Percentiles rank a stretch among this genome's conserved stretches.
Conservation (phyloP, 176 grass and related monocot genomes). For the Zea mays region DNA sequence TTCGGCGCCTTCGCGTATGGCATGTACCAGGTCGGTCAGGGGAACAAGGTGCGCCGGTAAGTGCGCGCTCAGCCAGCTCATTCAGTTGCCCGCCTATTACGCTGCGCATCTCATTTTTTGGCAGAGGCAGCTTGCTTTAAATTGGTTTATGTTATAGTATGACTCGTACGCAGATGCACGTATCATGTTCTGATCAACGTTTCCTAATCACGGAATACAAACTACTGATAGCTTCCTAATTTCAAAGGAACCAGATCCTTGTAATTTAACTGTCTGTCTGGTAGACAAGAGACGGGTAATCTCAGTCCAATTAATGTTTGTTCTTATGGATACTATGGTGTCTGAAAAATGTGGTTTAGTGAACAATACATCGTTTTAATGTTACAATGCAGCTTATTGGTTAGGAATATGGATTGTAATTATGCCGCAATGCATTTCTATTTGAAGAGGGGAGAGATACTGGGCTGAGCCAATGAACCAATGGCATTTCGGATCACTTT, state of each 20-base stretch:
- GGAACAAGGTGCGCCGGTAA: conserved; percentile 91
- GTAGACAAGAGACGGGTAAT: not conserved
- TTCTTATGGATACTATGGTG: not conserved
- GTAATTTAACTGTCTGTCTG: not conserved
- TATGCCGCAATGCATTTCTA: not conserved
- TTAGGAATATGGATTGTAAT: not conserved
- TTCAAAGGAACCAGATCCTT: not conserved
- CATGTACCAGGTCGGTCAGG: conserved; percentile 99
- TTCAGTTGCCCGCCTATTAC: too few relatives aligned
- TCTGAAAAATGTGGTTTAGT: not conserved
- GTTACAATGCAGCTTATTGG: not conserved
- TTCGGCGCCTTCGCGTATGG: conserved; percentile 84
- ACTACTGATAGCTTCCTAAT: not conserved
- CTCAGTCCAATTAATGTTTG: not conserved
- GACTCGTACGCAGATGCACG: not conserved
- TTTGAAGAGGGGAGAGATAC: not conserved
- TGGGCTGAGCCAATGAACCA: not conserved
- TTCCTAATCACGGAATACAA: not conserved
- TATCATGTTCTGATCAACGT: too few relatives aligned
- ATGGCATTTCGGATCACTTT: not conserved
- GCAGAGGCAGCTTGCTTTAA: not conserved
- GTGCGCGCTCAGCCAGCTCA: not conserved
- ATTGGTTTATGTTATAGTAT: not conserved
- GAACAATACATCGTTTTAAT: not conserved
- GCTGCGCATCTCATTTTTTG: not conserved